phyloP scores from a whole-genome alignment of 805 yeast genomes.

The Sugiyamaella americana region DNA sequence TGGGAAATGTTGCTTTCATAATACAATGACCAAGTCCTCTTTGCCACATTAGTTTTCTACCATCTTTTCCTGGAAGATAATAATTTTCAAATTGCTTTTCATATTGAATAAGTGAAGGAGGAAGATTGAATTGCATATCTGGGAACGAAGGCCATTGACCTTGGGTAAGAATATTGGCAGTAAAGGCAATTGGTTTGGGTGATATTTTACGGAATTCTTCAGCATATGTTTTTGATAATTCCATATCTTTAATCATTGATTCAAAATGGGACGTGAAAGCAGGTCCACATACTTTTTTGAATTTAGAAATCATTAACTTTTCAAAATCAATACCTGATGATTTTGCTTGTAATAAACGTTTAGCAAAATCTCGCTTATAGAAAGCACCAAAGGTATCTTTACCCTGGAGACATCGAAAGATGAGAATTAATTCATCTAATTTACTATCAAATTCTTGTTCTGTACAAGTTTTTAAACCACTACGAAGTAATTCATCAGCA shows the following conservation, averaged over 20 bases:
- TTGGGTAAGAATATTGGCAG: constrained; percentile 26
- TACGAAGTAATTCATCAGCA: constrained; percentile 26
- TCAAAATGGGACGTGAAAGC: constrained; percentile 90
- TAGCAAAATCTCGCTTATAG: constrained; percentile 81
- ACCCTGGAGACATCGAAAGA: constrained; percentile 80
- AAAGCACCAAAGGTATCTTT: constrained; percentile 90
- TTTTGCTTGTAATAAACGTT: constrained; percentile 77
- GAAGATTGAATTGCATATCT: constrained; percentile 22
- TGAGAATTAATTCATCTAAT: constrained; percentile 46
- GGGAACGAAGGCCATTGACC: constrained; percentile 32
- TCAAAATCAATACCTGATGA: constrained; percentile 75
- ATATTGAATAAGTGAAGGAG: constrained; percentile 22
- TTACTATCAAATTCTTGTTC: constrained; percentile 2
- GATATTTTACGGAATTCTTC: constrained; percentile 37
- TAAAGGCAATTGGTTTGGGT: constrained; percentile 12
- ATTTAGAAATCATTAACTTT: constrained; percentile 68
- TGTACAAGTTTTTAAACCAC: constrained; percentile 20
- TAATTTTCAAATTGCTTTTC: constrained; percentile 23
- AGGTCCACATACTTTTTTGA: constrained; percentile 79
- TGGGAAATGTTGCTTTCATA: constrained; percentile 25
- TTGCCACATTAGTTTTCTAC: constrained; percentile 26
- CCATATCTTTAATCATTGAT: constrained; percentile 90
- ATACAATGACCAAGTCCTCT: constrained; percentile 28
- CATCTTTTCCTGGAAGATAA: constrained; percentile 16
- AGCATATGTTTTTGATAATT: constrained; percentile 67